Percentiles rank a stretch among this genome's conserved stretches.
Evolutionary conservation across 805 yeast species (phyloP).

Genomic region (Tetrapisispora pingtungensis): DNA sequence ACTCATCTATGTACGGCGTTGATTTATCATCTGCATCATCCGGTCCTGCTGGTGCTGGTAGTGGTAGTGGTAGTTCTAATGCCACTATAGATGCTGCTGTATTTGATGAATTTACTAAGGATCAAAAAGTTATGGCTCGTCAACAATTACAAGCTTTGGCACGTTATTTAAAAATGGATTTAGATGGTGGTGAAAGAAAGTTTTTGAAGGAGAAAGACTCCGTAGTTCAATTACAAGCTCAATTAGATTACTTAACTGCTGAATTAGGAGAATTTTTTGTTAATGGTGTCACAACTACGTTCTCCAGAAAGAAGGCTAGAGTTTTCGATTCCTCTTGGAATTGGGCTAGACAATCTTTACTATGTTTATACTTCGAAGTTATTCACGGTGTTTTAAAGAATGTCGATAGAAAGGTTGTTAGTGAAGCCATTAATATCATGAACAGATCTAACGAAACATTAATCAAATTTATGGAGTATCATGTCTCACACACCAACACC

Average conservation of each 20-base stretch:
- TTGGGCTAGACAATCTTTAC: constrained; percentile 97
- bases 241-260: constrained; percentile 63
- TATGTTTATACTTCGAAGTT: constrained; percentile 88
- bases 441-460: constrained; percentile 91
- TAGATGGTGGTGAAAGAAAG: constrained; percentile 83
- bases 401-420: constrained; percentile 90
- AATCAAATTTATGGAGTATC: constrained; percentile 94
- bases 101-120: constrained; percentile 53
- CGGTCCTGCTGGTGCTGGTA: constrained; percentile 42
- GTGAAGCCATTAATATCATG: constrained; percentile 95
- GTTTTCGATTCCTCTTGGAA: constrained; percentile 97
- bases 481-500: constrained; percentile 49
- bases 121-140: constrained; percentile 39
- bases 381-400: constrained; percentile 87
- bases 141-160: constrained; percentile 80
- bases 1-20: constrained; percentile 75
- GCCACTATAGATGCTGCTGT: constrained; percentile 94
- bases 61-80: constrained; percentile 58
- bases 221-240: constrained; percentile 70
- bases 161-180: constrained; percentile 84
- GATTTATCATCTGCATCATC: constrained; percentile 61
- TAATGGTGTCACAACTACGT: constrained; percentile 79
- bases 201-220: constrained; percentile 72
- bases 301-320: constrained; percentile 89
- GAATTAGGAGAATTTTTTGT: constrained; percentile 93